Conservation (phyloP, 352 stramenopile species). For the Pythium inflatum region DNA sequence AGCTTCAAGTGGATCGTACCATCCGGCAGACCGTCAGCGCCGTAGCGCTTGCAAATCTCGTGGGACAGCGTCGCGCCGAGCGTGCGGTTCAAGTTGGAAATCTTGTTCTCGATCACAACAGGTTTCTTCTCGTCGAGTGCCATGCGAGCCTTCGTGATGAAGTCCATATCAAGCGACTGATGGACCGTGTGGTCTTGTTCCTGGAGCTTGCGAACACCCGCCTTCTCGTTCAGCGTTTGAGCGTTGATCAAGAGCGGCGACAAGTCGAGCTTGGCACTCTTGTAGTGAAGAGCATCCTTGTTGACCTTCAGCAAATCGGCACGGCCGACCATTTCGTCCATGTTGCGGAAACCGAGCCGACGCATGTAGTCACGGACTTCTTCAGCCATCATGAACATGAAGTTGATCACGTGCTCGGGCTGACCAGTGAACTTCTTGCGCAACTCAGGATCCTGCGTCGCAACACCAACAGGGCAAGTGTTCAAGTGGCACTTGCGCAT, state of each 20-base stretch:
- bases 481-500: constrained; percentile 98
- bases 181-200: constrained; percentile 92
- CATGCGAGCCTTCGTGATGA: constrained; percentile 87
- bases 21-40: constrained; percentile 88
- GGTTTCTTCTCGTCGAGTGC: constrained; percentile 86
- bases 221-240: constrained; percentile 90
- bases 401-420: constrained; percentile 97
- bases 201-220: constrained; percentile 79
- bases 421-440: constrained; percentile 95
- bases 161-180: constrained; percentile 89
- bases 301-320: constrained; percentile 94
- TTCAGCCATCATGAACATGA: constrained; percentile 96
- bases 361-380: constrained; percentile 88
- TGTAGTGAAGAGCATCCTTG: constrained; percentile 70
- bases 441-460: constrained; percentile 96
- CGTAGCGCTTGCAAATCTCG: constrained; percentile 93
- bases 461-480: constrained; percentile 97
- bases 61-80: constrained; percentile 95
- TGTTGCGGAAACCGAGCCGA: constrained; percentile 87
- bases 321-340: constrained; percentile 95
- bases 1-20: constrained; percentile 95
- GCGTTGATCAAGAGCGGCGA: constrained; percentile 94
- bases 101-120: constrained; percentile 60
- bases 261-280: constrained; percentile 88
- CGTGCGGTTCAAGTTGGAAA: constrained; percentile 94